phyloP scores from a whole-genome alignment of 2,329 filamentous ascomycete genomes.

The Penicillium sp. region DNA sequence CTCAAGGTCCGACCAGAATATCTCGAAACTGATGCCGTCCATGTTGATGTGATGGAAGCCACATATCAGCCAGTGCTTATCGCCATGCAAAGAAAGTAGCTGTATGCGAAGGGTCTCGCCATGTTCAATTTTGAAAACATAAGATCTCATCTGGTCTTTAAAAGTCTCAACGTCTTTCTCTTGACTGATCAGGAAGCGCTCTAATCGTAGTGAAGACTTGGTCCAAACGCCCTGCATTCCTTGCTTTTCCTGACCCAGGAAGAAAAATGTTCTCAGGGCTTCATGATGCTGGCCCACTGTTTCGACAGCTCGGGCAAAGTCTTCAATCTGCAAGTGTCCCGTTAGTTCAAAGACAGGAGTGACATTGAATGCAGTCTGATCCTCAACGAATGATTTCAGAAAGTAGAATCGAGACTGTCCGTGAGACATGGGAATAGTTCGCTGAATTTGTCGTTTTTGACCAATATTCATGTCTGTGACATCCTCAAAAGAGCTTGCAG shows the following conservation, averaged over 20 bases:
- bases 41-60: constrained; percentile 52
- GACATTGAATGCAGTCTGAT: constrained; percentile 45
- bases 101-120: constrained; percentile 31
- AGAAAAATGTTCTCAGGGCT: constrained; percentile 34
- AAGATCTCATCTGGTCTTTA: constrained; percentile 21
- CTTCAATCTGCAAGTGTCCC: constrained; percentile 32
- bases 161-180: constrained; percentile 22
- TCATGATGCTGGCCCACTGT: constrained; percentile 32
- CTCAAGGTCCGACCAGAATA: constrained; percentile 49
- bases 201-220: constrained; percentile 28
- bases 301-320: constrained; percentile 37
- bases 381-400: constrained; percentile 24
- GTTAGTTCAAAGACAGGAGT: constrained; percentile 32
- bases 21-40: constrained; percentile 48
- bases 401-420: constrained; percentile 46
- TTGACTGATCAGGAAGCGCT: constrained; percentile 16
- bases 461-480: neutral
- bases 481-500: constrained; percentile 8
- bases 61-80: constrained; percentile 44
- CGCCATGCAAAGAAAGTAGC: constrained; percentile 13
- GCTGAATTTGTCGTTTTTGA: constrained; percentile 5
- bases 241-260: constrained; percentile 13
- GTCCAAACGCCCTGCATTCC: constrained; percentile 25
- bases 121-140: constrained; percentile 41
- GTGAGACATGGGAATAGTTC: constrained; percentile 36